These are phyloP conservation scores for Asparagopsis taxiformis DNA, from an alignment of 31 red algal genomes.

Conservation along the genomic window DNA sequence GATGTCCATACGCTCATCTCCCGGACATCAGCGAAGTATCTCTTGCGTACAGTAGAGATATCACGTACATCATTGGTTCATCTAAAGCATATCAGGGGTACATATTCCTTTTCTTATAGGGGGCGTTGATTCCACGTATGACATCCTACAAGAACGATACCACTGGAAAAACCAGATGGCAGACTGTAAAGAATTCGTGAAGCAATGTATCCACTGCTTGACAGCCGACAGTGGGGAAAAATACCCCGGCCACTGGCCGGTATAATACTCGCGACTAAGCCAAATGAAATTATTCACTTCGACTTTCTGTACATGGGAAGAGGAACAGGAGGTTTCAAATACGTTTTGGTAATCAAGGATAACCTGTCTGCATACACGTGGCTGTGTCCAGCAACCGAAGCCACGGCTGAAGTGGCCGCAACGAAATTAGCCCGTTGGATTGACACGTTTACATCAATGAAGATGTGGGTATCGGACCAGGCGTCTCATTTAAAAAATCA, in stretches of 20 bases:
- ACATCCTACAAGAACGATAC: not conserved
- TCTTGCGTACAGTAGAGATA: too few relatives aligned
- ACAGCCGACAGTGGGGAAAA: not conserved
- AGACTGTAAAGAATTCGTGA: not conserved
- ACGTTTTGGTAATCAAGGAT: not conserved
- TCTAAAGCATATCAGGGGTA: too few relatives aligned
- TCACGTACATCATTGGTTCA: too few relatives aligned
- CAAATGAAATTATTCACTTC: not conserved
- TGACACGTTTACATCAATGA: not conserved
- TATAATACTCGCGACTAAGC: not conserved
- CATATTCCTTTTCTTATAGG: too few relatives aligned
- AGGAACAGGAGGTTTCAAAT: not conserved
- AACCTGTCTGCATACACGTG: not conserved
- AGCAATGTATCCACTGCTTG: not conserved
- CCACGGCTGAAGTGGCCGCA: not conserved
- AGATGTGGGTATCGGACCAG: not conserved
- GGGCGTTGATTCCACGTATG: too few relatives aligned
- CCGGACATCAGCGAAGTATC: too few relatives aligned
- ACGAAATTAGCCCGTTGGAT: not conserved
- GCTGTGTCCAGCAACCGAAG: not conserved
- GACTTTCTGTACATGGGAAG: not conserved
- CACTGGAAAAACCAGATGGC: not conserved
- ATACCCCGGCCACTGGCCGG: not conserved
- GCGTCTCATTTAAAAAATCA: not conserved
- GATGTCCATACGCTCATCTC: too few relatives aligned